Evolutionary conservation across 108 stramenopile genomes (phyloP).

Genomic region (Mediolabrus comicus): DNA sequence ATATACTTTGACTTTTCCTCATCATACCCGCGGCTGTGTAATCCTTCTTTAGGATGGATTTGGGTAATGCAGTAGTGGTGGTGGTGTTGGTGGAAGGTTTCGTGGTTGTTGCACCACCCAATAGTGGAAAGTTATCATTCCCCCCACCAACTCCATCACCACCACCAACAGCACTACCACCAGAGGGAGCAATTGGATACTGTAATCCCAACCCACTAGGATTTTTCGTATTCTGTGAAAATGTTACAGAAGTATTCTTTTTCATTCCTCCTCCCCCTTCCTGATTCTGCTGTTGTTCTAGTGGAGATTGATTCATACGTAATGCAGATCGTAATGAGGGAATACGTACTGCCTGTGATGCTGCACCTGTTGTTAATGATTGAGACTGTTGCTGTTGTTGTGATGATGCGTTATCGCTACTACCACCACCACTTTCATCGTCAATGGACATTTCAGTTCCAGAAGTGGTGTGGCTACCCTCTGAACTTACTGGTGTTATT

Average conservation of each 20-base stretch:
- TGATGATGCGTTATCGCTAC: neutral
- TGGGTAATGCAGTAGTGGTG: too few relatives aligned
- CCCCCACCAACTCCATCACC: neutral
- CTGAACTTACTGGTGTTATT: neutral
- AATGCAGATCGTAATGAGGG: neutral
- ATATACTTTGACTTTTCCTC: neutral
- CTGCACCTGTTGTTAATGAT: neutral
- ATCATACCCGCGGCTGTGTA: neutral
- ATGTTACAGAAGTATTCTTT: conserved; percentile 27
- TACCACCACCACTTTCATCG: neutral
- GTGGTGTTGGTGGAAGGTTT: too few relatives aligned
- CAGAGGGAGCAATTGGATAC: neutral
- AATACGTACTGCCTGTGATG: neutral
- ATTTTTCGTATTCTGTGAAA: conserved; percentile 21
- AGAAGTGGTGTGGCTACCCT: neutral
- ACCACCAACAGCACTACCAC: neutral
- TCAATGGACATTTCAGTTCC: too few relatives aligned
- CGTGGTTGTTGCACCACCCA: neutral
- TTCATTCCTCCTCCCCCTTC: conserved; percentile 2
- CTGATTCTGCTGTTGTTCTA: neutral
- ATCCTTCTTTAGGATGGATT: too few relatives aligned
- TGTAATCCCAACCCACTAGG: neutral
- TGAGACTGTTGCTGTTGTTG: too few relatives aligned
- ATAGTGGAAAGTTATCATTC: neutral
- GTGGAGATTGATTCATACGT: neutral